Base-by-base conservation (phyloP, 169 alveolate genomes). In the Eimeria necatrix region DNA sequence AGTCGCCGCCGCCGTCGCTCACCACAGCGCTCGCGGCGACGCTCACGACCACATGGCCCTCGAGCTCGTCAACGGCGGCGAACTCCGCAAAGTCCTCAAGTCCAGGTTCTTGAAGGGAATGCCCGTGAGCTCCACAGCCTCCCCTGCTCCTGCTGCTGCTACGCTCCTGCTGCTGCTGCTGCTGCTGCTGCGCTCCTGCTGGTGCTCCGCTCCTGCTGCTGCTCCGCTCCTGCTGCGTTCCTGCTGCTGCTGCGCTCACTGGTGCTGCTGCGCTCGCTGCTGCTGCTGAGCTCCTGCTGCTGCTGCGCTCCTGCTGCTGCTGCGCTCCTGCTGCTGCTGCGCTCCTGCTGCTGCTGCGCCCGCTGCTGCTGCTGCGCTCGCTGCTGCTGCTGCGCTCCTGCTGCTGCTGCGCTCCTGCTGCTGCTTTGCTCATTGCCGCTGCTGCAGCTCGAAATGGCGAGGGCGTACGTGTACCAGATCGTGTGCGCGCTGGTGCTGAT, bases 401-500 rank as follows among this genome's bases (percentile, higher is more conserved):
- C n/a, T n/a, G n/a, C n/a, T n/a, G n/a, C n/a, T n/a, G n/a, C n/a
- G n/a, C n/a, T n/a, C n/a, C n/a, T n/a, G n/a, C n/a, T n/a, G n/a
- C n/a, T n/a, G n/a, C n/a, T n/a, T n/a, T n/a, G n/a, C n/a, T 22
- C 53, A 4, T 24, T 80, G 41, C 18, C n/a, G 51, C 22, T 52
- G 18, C 16, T 18, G 53, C 26, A 81, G 91, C 74, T 81, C 59
- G 91, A 81, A 4, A 20, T 81, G 73, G 98, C 98, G 24, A 91
- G 97, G 71, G 74, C 64, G 53, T 74, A 95, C 84, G 93, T 98
- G 49, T 94, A 96, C 53, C 99, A 98, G 78, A 95, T 98, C 76
- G 88, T 98, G 71, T 94, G 95, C 68, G 98, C 98, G 26, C 70
- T 98, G 68, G 99, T 98, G 93, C 98, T 98, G 94, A 96, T 99